Conservation (phyloP, 148 eudicot genomes). For the Rhododendron kiyosumense region DNA sequence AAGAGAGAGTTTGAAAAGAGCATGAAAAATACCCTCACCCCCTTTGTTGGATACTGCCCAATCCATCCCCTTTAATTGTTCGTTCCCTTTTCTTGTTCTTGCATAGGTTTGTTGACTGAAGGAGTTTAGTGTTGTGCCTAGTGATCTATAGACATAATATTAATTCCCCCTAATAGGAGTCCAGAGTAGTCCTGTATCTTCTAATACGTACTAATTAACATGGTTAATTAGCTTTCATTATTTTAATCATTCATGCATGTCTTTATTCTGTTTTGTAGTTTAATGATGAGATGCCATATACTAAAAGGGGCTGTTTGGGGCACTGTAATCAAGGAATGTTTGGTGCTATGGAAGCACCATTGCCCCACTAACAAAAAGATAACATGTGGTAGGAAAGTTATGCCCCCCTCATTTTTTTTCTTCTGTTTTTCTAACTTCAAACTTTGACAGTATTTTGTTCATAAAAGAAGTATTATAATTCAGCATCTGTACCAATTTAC, state of each 20-base stretch:
- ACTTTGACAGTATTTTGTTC: not conserved
- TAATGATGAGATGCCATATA: not conserved
- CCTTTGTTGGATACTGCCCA: not conserved
- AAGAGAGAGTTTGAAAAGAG: too few species aligned
- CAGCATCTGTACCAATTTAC: not conserved
- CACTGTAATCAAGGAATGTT: not conserved
- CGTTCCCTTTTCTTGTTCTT: not conserved
- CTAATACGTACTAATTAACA: not conserved
- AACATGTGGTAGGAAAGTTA: not conserved
- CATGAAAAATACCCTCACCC: too few species aligned
- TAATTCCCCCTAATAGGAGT: not conserved
- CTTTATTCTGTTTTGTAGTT: not conserved
- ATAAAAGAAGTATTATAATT: not conserved
- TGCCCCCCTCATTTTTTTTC: not conserved
- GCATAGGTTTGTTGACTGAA: not conserved
- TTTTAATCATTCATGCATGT: not conserved
- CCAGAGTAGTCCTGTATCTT: not conserved
- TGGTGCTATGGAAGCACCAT: not conserved
- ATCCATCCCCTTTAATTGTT: not conserved
- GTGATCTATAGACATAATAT: not conserved
- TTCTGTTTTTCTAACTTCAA: not conserved
- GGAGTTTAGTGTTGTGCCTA: not conserved
- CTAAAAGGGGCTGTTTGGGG: not conserved
- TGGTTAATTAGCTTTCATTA: not conserved
- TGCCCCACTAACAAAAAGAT: slow-evolving; percentile 11